Evolutionary conservation across 2,329 filamentous ascomycete species (phyloP).

Genomic region (Aspergillus hortae): DNA sequence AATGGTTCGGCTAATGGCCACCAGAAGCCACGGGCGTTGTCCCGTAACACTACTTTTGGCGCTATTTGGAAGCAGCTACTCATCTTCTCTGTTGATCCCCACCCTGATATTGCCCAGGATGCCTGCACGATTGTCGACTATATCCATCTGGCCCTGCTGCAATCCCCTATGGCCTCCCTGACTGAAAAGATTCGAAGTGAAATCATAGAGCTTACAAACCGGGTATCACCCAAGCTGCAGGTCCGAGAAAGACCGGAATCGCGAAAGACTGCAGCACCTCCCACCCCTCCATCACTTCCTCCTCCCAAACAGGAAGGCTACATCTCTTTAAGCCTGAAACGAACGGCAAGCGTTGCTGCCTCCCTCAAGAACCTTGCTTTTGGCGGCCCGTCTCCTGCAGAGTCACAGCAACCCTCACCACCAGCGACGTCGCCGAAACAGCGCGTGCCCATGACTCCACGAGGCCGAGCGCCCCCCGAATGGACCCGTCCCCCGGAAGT

Average conservation of each 20-base stretch:
- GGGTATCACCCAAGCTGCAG: conserved; percentile 38
- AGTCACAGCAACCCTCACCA: conserved; percentile 22
- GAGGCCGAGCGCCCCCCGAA: conserved; percentile 54
- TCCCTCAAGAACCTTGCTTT: conserved; percentile 61
- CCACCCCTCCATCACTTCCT: conserved; percentile 47
- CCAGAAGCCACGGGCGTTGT: conserved; percentile 39
- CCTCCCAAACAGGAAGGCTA: conserved; percentile 58
- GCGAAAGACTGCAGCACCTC: conserved; percentile 38
- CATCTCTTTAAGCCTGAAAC: conserved; percentile 56
- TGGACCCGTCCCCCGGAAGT: conserved; percentile 69
- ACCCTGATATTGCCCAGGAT: conserved; percentile 85
- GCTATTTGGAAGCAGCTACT: conserved; percentile 92
- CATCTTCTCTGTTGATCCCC: conserved; percentile 87
- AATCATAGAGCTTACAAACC: conserved; percentile 34
- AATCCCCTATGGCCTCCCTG: conserved; percentile 69
- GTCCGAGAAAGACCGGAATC: conserved; percentile 29
- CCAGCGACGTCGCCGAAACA: conserved; percentile 28
- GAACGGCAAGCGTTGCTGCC: conserved; percentile 63
- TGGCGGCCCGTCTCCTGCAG: conserved; percentile 42
- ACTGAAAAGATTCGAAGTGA: conserved; percentile 73
- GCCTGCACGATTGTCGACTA: conserved; percentile 83
- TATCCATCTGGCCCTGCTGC: conserved; percentile 71
- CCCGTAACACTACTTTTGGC: conserved; percentile 86
- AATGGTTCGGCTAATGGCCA: conserved; percentile 19
- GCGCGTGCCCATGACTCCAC: conserved; percentile 40